These are phyloP conservation scores for Canna indica DNA, from an alignment of 176 grass and related monocot genomes.

Conservation along the genomic window DNA sequence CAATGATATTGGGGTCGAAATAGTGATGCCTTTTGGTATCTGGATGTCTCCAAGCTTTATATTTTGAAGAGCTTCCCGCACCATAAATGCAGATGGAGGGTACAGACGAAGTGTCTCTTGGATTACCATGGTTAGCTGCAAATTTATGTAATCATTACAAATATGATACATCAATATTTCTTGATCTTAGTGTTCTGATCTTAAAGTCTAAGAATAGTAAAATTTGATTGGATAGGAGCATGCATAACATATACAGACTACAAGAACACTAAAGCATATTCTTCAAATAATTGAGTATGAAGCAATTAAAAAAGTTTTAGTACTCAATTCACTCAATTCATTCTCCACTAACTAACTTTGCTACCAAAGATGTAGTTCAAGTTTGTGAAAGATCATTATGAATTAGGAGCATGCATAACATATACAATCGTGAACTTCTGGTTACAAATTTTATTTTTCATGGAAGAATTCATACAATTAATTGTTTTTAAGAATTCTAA, in stretches of 20 bases:
- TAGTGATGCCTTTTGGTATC: slow-evolving; percentile 46
- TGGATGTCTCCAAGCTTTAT: slow-evolving; percentile 33
- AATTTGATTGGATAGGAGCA: too few species aligned
- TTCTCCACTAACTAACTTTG: background rate
- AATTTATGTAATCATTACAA: background rate
- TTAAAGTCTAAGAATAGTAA: too few species aligned
- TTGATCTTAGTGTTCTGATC: too few species aligned
- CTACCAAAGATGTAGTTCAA: background rate
- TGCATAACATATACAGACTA: too few species aligned
- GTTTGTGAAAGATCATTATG: background rate
- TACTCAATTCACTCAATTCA: background rate
- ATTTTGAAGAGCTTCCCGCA: slow-evolving; percentile 36
- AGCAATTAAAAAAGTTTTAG: too few species aligned
- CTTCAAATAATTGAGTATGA: too few species aligned
- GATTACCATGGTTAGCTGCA: slow-evolving; percentile 79
- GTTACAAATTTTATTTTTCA: too few species aligned
- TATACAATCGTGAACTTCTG: too few species aligned
- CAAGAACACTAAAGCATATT: too few species aligned
- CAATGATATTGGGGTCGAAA: slow-evolving; percentile 24
- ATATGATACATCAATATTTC: background rate
- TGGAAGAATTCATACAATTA: too few species aligned
- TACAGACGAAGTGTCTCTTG: slow-evolving; percentile 62
- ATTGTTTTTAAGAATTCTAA: too few species aligned
- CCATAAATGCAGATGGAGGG: slow-evolving; percentile 28
- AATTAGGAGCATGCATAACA: background rate